These are phyloP conservation scores for Penicillium sp. DNA, from an alignment of 2,329 filamentous ascomycete species.

Conservation along the genomic window DNA sequence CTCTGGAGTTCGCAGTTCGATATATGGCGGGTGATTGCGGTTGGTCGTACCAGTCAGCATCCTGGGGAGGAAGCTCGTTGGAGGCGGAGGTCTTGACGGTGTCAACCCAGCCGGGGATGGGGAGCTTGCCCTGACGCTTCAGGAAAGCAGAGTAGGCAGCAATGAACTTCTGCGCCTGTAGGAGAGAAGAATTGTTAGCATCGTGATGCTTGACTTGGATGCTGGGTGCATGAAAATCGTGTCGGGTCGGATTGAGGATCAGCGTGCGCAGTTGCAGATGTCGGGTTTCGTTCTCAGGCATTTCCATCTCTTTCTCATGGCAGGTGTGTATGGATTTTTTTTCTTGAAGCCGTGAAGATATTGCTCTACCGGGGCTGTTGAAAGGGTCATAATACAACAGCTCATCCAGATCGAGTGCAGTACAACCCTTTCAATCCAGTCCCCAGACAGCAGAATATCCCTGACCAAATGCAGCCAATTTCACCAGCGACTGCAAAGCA, in stretches of 20 bases:
- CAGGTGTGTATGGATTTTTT: constrained; percentile 5
- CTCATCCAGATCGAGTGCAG: neutral
- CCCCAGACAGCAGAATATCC: constrained; percentile 3
- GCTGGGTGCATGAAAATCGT: constrained; percentile 6
- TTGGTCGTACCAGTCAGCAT: constrained; percentile 89
- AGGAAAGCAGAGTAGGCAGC: constrained; percentile 69
- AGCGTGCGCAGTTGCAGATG: constrained; percentile 22
- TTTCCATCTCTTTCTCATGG: constrained; percentile 17
- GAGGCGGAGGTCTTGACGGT: constrained; percentile 97
- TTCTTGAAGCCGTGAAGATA: neutral
- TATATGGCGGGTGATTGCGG: constrained; percentile 31
- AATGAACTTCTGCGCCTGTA: constrained; percentile 70
- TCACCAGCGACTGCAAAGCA: neutral
- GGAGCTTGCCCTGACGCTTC: constrained; percentile 73
- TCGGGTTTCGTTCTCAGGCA: constrained; percentile 24
- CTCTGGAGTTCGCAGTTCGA: neutral
- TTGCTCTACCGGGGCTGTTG: neutral
- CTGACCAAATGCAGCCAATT: neutral
- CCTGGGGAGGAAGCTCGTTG: constrained; percentile 97
- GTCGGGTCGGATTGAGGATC: constrained; percentile 11
- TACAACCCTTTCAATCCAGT: neutral
- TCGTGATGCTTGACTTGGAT: constrained; percentile 27
- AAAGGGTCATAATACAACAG: neutral
- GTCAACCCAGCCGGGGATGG: constrained; percentile 81
- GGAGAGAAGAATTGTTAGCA: constrained; percentile 17